Base-by-base conservation (phyloP, 257 asterid genomes). In the Handroanthus guayacan region DNA sequence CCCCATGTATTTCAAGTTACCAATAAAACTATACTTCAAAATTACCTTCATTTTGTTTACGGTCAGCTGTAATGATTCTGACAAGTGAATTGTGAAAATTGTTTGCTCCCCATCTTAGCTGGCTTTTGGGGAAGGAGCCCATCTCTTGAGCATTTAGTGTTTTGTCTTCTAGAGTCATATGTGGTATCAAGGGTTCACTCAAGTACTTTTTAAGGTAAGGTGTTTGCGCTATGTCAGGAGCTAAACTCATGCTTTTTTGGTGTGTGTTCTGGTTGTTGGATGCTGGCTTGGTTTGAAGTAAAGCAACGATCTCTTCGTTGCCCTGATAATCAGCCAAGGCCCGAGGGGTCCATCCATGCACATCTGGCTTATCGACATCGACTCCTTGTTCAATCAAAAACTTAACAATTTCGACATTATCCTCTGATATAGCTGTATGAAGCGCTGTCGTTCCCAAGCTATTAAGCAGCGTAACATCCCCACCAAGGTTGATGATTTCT, bases 301-400 rank as follows among this genome's bases (percentile, higher is more conserved):
- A 64, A 67, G 83, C 81, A 34, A 77, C 90, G 55, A 94, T 86
- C 58, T 87, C 93, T 25, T 80, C 78, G n/a, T 84, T 79, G 72
- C 94, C 94, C 67, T 86, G 95, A 72, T 86, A 80, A 14, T 87
- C 89, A 13, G 96, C 98, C 57, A 91, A 76, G 66, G 82, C 88
- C 16, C 93, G 83, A 0, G 97, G 83, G 2, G 97, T 88, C 98
- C 93, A 88, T 3, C 89, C 90, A 17, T 90, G 83, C 50, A 54
- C 79, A 7, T 94, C 97, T 13, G 85, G 83, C 67, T 72, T 86
- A 62, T 91, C 97, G 74, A 88, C 51, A 47, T 91, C 88, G 3
- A 86, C 90, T 50, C 91, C 95, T 9, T 78, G 81, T 68, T 90
- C 89, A n/a, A 94, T 52, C 41, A 94, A 75, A 72, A 84, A 90